phyloP scores from a whole-genome alignment of 2,329 filamentous ascomycete genomes.

The Alternaria burnsii region DNA sequence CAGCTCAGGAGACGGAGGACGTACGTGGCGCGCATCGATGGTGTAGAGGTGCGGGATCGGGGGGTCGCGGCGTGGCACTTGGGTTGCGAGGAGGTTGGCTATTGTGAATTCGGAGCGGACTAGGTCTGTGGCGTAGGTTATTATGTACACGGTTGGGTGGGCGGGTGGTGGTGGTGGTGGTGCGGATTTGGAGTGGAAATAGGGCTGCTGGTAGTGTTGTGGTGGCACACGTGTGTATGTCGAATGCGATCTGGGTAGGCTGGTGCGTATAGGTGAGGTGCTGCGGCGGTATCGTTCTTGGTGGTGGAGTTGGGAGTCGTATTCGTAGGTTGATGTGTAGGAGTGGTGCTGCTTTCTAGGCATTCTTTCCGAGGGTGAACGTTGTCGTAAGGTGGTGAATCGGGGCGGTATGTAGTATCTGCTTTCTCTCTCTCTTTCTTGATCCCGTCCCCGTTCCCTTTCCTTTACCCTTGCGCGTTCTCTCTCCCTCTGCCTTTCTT shows the following conservation, averaged over 20 bases:
- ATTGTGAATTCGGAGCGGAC: constrained; percentile 7
- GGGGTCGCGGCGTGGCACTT: constrained; percentile 19
- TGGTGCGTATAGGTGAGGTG: not conserved
- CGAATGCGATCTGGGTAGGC: not conserved
- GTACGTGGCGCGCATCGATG: constrained; percentile 29
- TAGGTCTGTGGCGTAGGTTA: constrained; percentile 30
- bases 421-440: not conserved
- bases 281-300: not conserved
- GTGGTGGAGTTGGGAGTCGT: not conserved
- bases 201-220: not conserved
- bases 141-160: constrained; percentile 35
- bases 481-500: not conserved
- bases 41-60: constrained; percentile 35
- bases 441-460: not conserved
- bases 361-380: not conserved
- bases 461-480: not conserved
- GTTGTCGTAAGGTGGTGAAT: not conserved
- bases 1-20: constrained; percentile 19
- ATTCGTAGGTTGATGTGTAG: constrained; percentile 1
- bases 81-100: constrained; percentile 18
- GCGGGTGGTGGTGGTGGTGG: not conserved
- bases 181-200: not conserved
- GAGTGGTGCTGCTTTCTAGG: not conserved
- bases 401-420: not conserved
- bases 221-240: not conserved